Base-by-base conservation (phyloP, 768 basidiomycete species). In the Albatrellus ellisii region DNA sequence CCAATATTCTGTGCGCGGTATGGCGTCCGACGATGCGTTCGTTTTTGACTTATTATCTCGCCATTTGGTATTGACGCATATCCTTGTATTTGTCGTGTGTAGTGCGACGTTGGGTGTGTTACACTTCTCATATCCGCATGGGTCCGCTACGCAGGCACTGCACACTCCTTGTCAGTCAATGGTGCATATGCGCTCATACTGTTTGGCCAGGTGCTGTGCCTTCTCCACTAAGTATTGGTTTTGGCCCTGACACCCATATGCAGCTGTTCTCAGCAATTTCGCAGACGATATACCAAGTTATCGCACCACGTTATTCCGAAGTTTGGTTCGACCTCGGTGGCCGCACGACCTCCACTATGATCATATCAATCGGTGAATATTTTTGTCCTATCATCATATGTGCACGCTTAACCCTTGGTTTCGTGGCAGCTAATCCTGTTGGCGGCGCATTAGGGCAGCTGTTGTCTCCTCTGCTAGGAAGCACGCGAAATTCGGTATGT, bases 301-400 rank as follows among this genome's bases (percentile, higher is more conserved):
- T 88, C 7, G 81, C 80, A 4, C 83, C 87, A 1, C 77, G 73
- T 40, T 90, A 80, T 57, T 87, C 86, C 0, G 82, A 90, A 54
- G 72, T 62, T 25, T 90, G 87, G 87, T 90, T 90, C 52, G 75
- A 81, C 46, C 59, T 87, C 36, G 64, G 71, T 45, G 75, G 79
- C 11, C 68, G 87, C 31, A 87, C 81, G 2, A 88, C 86, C 0
- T 83, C 83, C 10, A 90, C 73, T n/a, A 73, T 73, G 72, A 35
- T 69, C 27, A 62, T 75, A 40, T 64, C 71, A 7, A 51, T 75
- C 24, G 60, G 70, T 66, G 26, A 18, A 14, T 21, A 26, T 10
- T 26, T 11, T 6, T 17, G 33, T 6, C 1, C 21, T n/a, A 32
- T 35, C 35, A 18, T 21, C 14, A 9, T 11, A 2, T 6, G 26